Base-by-base conservation (phyloP, 2,329 filamentous ascomycete genomes). In the Bipolaris zeicola region DNA sequence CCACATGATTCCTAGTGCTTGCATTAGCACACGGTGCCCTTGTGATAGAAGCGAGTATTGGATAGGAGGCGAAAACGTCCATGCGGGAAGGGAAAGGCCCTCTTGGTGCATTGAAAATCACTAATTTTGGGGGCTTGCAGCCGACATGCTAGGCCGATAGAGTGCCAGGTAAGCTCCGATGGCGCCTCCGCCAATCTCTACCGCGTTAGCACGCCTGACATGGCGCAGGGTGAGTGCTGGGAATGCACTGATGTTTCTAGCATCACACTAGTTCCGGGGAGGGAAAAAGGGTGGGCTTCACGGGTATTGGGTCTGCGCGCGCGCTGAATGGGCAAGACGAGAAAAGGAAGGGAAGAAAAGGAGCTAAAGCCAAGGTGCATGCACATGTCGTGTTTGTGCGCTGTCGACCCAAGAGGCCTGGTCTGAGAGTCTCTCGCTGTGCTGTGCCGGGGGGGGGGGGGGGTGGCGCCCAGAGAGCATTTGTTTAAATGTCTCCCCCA, bases 91-190 rank as follows among this genome's bases (percentile, higher is more conserved):
- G 20, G 10, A 34, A 18, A 34, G 20, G 24, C 26, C 26, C 26
- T 28, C 31, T 38, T 36, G 45, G 34, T 24, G 45, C 45, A 48
- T 48, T 48, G 45, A 48, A 48, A 48, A 28, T 48, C 20, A 48
- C 33, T 48, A 48, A 48, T 48, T 48, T 38, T 48, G 33, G 45
- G 45, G 34, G 34, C 20, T 14, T 26, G 14, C 7, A 14, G 34
- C 45, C 33, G 45, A 14, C 45, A 6, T 34, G 20, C 45, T 48
- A 48, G 33, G 6, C 33, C 5, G 6, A 3, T 13, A 6, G 3
- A 5, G 3, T 8, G 7, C 13, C 18, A 22, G 11, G 6, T 5
- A n/a, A 26, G 14, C 24, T 28, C 13, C 24, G n/a, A 11, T 24
- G 16, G 28, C 26, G 16, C 43, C 18, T 3, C 8, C 16, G 14